A percentile compares a stretch with the other conserved stretches of the same genome.
These are phyloP conservation scores for Platanthera guangdongensis DNA, from an alignment of 106 monocot genomes.

Conservation along the genomic window DNA sequence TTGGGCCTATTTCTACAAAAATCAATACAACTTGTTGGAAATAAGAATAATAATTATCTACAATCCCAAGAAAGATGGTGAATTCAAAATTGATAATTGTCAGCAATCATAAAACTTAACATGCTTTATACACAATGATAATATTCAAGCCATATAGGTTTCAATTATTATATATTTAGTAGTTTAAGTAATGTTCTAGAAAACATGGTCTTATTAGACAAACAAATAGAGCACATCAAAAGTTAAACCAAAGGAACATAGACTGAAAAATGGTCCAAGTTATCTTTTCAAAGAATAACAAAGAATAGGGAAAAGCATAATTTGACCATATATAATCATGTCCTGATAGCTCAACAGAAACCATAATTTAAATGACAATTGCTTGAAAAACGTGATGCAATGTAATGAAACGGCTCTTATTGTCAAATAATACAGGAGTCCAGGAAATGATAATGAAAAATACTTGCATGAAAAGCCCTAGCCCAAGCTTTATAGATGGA, in stretches of 20 bases:
- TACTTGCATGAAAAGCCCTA: conserved; percentile 86
- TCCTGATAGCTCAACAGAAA: background rate
- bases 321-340: background rate
- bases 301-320: background rate
- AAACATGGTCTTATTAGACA: background rate
- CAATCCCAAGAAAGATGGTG: background rate
- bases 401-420: background rate
- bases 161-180: background rate
- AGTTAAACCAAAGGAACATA: background rate
- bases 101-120: background rate
- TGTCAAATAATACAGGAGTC: background rate
- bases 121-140: background rate
- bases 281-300: background rate
- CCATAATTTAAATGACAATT: background rate
- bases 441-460: conserved; percentile 9
- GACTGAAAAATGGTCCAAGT: background rate
- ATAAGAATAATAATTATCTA: background rate
- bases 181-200: background rate
- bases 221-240: background rate
- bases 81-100: background rate
- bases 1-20: too few species aligned
- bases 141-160: background rate
- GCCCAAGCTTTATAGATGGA: conserved; percentile 83
- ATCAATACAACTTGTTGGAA: background rate
- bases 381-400: background rate